Evolutionary conservation across 306 rosid genomes (phyloP), one percentile per base, ranked within the genome.

Genomic region (Dalbergia oliveri): DNA sequence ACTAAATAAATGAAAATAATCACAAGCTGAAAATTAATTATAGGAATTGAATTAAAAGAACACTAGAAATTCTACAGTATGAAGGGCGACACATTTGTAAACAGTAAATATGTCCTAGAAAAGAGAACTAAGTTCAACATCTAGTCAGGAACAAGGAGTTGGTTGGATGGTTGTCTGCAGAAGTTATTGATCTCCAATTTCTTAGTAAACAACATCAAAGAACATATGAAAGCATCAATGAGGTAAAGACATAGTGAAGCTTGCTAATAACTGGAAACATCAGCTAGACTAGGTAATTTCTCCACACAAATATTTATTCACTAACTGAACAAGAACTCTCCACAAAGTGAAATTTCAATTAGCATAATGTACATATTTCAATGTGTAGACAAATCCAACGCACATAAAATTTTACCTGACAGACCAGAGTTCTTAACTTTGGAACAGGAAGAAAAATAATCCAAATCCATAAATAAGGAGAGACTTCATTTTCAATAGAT

Each of bases 71-170:
- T 86, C 74, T 59, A 77, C 77, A 47, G 21, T 34, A 68, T 65
- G 61, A 69, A 77, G 64, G 54, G 62, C 21, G 39, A 68, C 51
- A 64, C 45, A 66, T 21, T 0, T 66, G 18, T 68, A 79, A 77
- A 58, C 33, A 19, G 69, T 66, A 81, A 62, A 49, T 47, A 79
- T 35, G 49, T 31, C 81, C 50, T 4, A 9, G 16, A 47, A 75
- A 56, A 70, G 53, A 76, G 77, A 60, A 19, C 16, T 41, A 19
- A 14, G 65, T 23, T 69, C 81, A 61, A 79, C 50, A 69, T 79
- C 66, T 60, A 75, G 69, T 60, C 59, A 63, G 82, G 58, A 63
- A 61, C 53, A 60, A 82, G 49, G 61, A 72, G 45, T 67, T 82
- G 15, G 72, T 15, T 66, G 44, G 78, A 76, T 8, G 51, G 54